Percentiles rank a stretch among this genome's conserved stretches.
Conservation (phyloP, 108 stramenopile genomes). For the Skeletonema costatum region DNA sequence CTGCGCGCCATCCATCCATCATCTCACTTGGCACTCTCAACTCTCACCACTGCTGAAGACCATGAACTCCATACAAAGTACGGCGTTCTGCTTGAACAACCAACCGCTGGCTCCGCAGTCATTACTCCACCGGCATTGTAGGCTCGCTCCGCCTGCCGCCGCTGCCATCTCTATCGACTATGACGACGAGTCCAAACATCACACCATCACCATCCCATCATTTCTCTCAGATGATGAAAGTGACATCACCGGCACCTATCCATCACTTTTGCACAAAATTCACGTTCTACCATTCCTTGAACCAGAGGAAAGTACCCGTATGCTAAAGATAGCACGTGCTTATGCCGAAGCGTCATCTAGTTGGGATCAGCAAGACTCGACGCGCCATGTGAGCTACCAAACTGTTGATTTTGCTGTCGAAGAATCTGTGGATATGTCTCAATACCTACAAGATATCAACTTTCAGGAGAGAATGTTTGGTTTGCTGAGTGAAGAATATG, state of each 20-base stretch:
- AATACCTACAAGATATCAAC: slow-evolving; percentile 51
- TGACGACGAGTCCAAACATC: slow-evolving; percentile 17
- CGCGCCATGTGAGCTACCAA: slow-evolving; percentile 65
- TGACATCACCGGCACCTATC: slow-evolving; percentile 38
- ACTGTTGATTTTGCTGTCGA: slow-evolving; percentile 81
- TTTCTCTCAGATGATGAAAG: slow-evolving; percentile 10
- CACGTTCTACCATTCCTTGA: slow-evolving; percentile 59
- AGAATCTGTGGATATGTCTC: slow-evolving; percentile 49
- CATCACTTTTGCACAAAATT: slow-evolving; percentile 67
- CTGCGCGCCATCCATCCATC: no score
- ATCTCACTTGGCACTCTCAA: no score
- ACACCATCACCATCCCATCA: slow-evolving; percentile 35
- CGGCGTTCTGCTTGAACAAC: not conserved
- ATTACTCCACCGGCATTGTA: not conserved
- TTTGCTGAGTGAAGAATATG: slow-evolving; percentile 49
- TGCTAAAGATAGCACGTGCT: slow-evolving; percentile 47
- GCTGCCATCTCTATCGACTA: slow-evolving; percentile 8
- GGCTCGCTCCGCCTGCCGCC: not conserved
- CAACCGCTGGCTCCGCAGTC: not conserved
- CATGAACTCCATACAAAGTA: not conserved
- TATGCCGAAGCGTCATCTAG: slow-evolving; percentile 52
- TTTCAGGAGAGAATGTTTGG: slow-evolving; percentile 57
- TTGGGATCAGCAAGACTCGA: slow-evolving; percentile 63
- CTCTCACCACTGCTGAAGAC: not conserved
- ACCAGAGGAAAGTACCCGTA: slow-evolving; percentile 44